phyloP scores from a whole-genome alignment of 306 rosid genomes.

The Gastrolobium villosum region DNA sequence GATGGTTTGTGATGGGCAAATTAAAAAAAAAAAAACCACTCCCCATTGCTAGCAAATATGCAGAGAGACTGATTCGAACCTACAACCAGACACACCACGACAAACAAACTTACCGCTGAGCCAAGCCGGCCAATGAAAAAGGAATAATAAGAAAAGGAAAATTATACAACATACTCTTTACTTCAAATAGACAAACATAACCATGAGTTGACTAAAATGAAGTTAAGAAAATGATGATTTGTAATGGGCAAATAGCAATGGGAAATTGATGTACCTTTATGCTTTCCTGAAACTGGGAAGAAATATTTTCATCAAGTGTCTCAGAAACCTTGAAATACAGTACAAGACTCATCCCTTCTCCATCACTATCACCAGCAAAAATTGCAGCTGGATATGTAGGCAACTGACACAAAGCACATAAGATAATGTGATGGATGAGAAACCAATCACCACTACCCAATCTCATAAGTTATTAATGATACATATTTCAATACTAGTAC shows the following conservation, averaged over 20 bases:
- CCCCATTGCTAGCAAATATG: no score
- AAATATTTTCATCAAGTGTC: conserved; percentile 68
- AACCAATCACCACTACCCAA: conserved; percentile 31
- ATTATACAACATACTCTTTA: not conserved
- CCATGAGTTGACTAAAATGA: conserved; percentile 1
- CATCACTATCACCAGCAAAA: conserved; percentile 90
- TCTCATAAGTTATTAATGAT: not conserved
- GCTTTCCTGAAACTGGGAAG: conserved; percentile 83
- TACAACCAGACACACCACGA: no score
- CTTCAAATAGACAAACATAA: not conserved
- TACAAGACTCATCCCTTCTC: conserved; percentile 92
- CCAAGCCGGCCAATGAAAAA: not conserved
- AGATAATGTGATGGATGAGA: conserved; percentile 38
- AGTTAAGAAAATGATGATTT: not conserved
- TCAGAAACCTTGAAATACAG: conserved; percentile 80
- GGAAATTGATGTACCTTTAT: conserved; percentile 61
- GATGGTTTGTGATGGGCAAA: not conserved
- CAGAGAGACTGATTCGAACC: no score
- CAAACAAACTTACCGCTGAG: no score
- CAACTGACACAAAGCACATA: conserved; percentile 62
- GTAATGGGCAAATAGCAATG: not conserved
- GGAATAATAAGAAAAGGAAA: not conserved
- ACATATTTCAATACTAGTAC: not conserved
- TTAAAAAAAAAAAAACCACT: no score
- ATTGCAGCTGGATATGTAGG: conserved; percentile 97